Evolutionary conservation across 192 early-diverging fungal genomes (phyloP), one percentile per base, ranked within the genome.

Genomic region (Bifiguratus adelaidae): DNA sequence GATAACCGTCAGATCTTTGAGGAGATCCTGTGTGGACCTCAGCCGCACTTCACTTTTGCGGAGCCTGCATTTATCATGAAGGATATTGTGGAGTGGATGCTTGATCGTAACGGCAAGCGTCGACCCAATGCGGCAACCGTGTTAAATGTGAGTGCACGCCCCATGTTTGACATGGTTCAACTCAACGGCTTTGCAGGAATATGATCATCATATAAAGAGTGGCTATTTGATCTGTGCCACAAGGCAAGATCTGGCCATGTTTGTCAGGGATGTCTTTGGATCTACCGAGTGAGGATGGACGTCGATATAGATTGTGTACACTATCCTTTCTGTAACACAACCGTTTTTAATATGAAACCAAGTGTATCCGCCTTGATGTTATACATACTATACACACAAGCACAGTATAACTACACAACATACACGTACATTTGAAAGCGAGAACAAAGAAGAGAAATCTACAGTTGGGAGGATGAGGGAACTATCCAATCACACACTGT

Each of bases 401-500:
- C 37, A 4, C 37, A n/a, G 5, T 38, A n/a, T 38, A 38, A 38
- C 16, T 20, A 38, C 16, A 38, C 7, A 38, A 38, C 16, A 38
- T 20, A 38, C 4, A 38, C 16, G 22, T 20, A 38, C 16, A 4
- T 20, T 20, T 20, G 22, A 38, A 38, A 38, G 22, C 4, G 22
- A 38, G 22, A 38, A 38, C 16, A 38, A 38, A 38, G 12, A 38
- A 38, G 6, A 38, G 22, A 7, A 4, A 38, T n/a, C n/a, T n/a
- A n/a, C n/a, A n/a, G n/a, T n/a, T n/a, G n/a, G n/a, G n/a, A n/a
- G n/a, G n/a, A n/a, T n/a, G n/a, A n/a, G n/a, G n/a, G n/a, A n/a
- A n/a, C n/a, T n/a, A n/a, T n/a, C n/a, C n/a, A n/a, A 23, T 53
- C 30, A 18, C 71, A 73, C 42, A 65, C 70, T 51, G 58, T 52